Evolutionary conservation across 2,329 filamentous ascomycete genomes (phyloP).

Genomic region (Diaporthe sp.): DNA sequence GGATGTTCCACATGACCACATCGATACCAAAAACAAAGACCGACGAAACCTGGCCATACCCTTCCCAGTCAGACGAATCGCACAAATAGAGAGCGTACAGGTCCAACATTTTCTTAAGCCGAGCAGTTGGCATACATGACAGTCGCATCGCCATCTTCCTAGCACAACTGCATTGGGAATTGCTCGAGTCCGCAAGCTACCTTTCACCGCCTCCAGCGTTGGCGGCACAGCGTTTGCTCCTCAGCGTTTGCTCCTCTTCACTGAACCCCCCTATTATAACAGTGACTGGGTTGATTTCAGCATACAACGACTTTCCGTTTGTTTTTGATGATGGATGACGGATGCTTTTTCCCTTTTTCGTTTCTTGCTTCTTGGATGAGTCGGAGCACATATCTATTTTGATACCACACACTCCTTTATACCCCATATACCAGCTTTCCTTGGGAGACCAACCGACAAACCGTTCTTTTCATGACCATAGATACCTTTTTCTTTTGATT

Average conservation of each 20-base stretch:
- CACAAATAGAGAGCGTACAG: background rate
- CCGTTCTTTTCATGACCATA: slow-evolving; percentile 31
- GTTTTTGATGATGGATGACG: slow-evolving; percentile 34
- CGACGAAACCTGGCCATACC: background rate
- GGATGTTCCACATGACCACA: slow-evolving; percentile 27
- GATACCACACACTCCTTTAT: slow-evolving; percentile 37
- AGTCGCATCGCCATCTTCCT: background rate
- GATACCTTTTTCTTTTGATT: slow-evolving; percentile 14
- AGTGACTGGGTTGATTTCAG: background rate
- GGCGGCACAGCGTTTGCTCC: slow-evolving; percentile 22
- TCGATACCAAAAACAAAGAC: slow-evolving; percentile 23
- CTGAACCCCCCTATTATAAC: background rate
- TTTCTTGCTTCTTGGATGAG: slow-evolving; percentile 21
- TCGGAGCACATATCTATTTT: slow-evolving; percentile 25
- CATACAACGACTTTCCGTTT: slow-evolving; percentile 19
- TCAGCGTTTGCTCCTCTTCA: slow-evolving; percentile 12
- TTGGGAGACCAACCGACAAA: slow-evolving; percentile 30
- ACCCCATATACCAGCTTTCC: slow-evolving; percentile 26
- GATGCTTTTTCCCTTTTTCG: slow-evolving; percentile 15
- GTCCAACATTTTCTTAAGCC: background rate
- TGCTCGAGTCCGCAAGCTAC: background rate
- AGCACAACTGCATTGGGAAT: background rate
- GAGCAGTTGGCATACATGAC: background rate
- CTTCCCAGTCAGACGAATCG: background rate
- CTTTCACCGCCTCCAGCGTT: background rate